Percentiles rank a stretch among this genome's conserved stretches.
Conservation (phyloP, 352 stramenopile species). For the Phytophthora meadii region DNA sequence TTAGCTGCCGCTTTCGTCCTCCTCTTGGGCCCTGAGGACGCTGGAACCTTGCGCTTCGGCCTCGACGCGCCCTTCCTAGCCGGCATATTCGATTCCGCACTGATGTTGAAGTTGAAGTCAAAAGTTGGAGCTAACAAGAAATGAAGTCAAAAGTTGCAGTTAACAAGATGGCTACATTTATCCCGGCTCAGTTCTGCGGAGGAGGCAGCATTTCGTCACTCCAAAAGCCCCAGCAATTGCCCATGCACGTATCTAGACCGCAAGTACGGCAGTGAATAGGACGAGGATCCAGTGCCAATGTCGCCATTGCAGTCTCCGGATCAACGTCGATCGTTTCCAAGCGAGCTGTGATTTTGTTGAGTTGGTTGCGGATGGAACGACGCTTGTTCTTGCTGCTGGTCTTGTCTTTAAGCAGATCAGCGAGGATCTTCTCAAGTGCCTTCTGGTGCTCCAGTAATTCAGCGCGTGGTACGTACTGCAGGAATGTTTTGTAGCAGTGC, state of each 20-base stretch:
- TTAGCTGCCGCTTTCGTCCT: conserved; percentile 58
- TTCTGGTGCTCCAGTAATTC: conserved; percentile 54
- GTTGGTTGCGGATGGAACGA: conserved; percentile 73
- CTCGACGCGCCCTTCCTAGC: conserved; percentile 19
- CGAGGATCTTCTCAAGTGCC: conserved; percentile 60
- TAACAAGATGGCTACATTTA: conserved; percentile 35
- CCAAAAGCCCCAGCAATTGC: conserved; percentile 84
- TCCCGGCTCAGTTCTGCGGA: conserved; percentile 21
- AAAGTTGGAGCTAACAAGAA: conserved; percentile 6
- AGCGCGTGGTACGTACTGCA: conserved; percentile 64
- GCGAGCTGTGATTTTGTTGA: conserved; percentile 63
- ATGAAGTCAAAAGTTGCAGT: conserved; percentile 1
- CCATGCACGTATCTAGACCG: conserved; percentile 53
- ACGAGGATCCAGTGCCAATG: conserved; percentile 36
- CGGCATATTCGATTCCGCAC: conserved; percentile 39
- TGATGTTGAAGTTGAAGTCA: conserved; percentile 24
- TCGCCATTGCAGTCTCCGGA: conserved; percentile 43
- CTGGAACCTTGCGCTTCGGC: conserved; percentile 21
- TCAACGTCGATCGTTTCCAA: conserved; percentile 52
- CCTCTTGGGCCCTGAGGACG: conserved; percentile 17
- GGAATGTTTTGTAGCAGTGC: conserved; percentile 73
- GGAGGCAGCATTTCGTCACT: conserved; percentile 52
- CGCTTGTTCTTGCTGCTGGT: conserved; percentile 74
- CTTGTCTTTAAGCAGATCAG: conserved; percentile 54
- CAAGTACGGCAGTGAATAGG: conserved; percentile 78